Evolutionary conservation across 2,329 filamentous ascomycete species (phyloP).

Genomic region (Phialophora chinensis): DNA sequence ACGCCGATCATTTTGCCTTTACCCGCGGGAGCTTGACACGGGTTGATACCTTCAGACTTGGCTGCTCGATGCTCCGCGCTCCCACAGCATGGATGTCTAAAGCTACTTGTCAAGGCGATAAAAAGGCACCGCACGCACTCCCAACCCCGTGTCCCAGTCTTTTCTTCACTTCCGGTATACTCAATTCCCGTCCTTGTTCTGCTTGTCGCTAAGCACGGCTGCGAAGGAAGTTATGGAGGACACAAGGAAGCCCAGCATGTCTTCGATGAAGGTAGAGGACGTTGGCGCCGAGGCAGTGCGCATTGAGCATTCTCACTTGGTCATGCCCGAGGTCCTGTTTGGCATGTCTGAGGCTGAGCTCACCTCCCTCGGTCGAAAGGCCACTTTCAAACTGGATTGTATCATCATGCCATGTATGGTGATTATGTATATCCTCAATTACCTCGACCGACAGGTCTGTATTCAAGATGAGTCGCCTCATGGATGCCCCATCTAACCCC

Average conservation of each 20-base stretch:
- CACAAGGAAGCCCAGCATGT: background rate
- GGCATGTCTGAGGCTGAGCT: slow-evolving; percentile 26
- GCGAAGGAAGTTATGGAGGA: slow-evolving; percentile 7
- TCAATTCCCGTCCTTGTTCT: background rate
- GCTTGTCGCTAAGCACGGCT: slow-evolving; percentile 3
- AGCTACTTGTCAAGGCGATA: no score
- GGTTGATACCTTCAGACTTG: background rate
- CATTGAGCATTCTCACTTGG: slow-evolving; percentile 22
- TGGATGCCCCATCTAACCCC: background rate
- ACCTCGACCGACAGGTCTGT: slow-evolving; percentile 58
- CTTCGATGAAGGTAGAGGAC: slow-evolving; percentile 22
- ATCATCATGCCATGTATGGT: slow-evolving; percentile 29
- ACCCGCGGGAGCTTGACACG: background rate
- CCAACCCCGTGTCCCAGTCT: background rate
- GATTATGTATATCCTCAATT: slow-evolving; percentile 57
- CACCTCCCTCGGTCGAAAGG: slow-evolving; percentile 24
- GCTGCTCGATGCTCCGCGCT: background rate
- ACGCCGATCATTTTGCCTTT: background rate
- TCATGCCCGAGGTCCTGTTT: slow-evolving; percentile 25
- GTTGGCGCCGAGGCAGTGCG: slow-evolving; percentile 29
- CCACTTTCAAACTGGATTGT: slow-evolving; percentile 31
- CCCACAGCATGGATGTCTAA: no score
- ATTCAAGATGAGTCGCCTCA: background rate
- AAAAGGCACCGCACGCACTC: background rate
- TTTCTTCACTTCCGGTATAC: background rate